These are phyloP conservation scores for Annona squamosa DNA, from an alignment of 164 flowering plant genomes.

Conservation along the genomic window DNA sequence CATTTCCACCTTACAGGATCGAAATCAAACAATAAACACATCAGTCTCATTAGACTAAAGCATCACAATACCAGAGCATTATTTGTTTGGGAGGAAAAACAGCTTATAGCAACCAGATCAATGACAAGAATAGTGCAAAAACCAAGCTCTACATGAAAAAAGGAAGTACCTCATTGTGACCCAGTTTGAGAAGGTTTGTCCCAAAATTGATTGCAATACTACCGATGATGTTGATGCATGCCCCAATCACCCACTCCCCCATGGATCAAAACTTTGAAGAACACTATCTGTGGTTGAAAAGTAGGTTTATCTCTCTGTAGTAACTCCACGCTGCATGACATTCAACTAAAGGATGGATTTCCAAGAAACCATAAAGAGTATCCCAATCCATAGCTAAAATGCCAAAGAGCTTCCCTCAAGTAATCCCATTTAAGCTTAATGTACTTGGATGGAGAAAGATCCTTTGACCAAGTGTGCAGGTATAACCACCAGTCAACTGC, in stretches of 20 bases:
- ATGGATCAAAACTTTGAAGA: constrained; percentile 21
- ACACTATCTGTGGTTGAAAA: constrained; percentile 9
- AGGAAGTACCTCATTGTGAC: constrained; percentile 69
- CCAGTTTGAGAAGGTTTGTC: constrained; percentile 91
- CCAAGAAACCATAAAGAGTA: background rate
- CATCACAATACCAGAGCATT: too few relatives aligned
- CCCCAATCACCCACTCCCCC: constrained; percentile 98
- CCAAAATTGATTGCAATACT: constrained; percentile 97
- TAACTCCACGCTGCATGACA: constrained; percentile 4
- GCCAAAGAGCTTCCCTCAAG: background rate
- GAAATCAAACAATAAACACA: too few relatives aligned
- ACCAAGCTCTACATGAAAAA: background rate
- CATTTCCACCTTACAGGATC: too few relatives aligned
- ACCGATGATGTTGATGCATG: constrained; percentile 80
- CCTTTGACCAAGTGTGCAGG: constrained; percentile 8
- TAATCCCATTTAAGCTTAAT: background rate
- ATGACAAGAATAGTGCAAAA: background rate
- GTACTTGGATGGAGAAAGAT: background rate
- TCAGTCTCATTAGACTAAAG: background rate
- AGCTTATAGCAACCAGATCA: background rate
- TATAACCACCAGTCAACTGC: background rate
- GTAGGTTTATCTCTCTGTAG: constrained; percentile 1
- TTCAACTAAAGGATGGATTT: constrained; percentile 2
- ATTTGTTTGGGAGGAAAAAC: background rate
- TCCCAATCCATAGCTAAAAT: constrained; percentile 2